These are phyloP conservation scores for Tulasnella calospora DNA, from an alignment of 768 basidiomycete species.

Conservation along the genomic window DNA sequence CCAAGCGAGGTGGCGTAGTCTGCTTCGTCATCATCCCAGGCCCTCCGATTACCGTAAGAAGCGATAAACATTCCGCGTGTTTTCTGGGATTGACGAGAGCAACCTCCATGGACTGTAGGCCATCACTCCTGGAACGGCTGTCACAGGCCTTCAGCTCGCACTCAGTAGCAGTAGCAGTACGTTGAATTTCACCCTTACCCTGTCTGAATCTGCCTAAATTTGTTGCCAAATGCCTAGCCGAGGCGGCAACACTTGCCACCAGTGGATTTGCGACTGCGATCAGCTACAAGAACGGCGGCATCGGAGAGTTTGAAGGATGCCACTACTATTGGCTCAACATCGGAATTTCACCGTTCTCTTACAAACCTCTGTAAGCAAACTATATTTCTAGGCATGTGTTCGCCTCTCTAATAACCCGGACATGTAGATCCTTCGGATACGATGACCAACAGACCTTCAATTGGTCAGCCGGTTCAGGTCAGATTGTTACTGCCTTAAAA, in stretches of 20 bases:
- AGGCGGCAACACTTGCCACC: neutral
- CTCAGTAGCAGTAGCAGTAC: neutral
- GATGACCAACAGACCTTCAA: neutral
- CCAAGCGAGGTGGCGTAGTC: neutral
- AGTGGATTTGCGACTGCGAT: neutral
- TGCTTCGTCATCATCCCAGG: neutral
- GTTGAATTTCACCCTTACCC: neutral
- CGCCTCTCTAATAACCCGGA: neutral
- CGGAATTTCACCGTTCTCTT: neutral
- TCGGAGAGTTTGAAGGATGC: neutral
- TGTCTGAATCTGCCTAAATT: neutral
- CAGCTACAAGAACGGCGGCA: neutral
- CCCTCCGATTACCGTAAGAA: neutral
- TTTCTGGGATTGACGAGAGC: neutral
- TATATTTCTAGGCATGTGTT: neutral
- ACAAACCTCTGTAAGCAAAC: neutral
- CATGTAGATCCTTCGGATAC: neutral
- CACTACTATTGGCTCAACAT: slow-evolving; percentile 12
- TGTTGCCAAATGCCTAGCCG: neutral
- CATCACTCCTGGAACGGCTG: neutral
- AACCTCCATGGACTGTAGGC: neutral
- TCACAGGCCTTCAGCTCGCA: neutral
- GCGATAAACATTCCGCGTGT: neutral
- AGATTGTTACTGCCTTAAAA: neutral
- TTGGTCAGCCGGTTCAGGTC: neutral